A percentile compares a stretch with the other conserved stretches of the same genome.
Evolutionary conservation across 2,329 filamentous ascomycete genomes (phyloP).

Genomic region (Alternaria sp.): DNA sequence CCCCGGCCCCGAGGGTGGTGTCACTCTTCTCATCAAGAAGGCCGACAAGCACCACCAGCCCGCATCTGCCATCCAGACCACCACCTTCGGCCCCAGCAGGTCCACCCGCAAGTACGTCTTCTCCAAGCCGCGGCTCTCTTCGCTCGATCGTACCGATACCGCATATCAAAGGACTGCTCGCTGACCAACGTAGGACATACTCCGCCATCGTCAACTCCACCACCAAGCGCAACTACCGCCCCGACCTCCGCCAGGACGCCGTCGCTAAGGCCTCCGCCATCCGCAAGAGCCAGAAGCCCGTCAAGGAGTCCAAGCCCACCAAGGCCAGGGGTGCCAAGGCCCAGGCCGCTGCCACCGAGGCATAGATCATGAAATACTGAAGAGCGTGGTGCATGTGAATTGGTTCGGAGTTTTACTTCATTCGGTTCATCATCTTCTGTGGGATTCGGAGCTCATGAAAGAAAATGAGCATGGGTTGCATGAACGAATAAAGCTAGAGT

Average conservation of each 20-base stretch:
- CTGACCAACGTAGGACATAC: slow-evolving; percentile 68
- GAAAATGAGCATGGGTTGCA: slow-evolving; percentile 14
- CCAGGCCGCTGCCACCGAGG: slow-evolving; percentile 64
- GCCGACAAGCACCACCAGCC: slow-evolving; percentile 74
- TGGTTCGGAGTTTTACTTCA: slow-evolving; percentile 27
- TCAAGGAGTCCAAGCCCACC: slow-evolving; percentile 74
- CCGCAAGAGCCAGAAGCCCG: slow-evolving; percentile 76
- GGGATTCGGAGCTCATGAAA: slow-evolving; percentile 18
- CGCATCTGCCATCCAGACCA: slow-evolving; percentile 67
- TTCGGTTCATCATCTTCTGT: slow-evolving; percentile 24
- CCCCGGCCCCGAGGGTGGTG: slow-evolving; percentile 76
- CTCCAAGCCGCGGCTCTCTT: not conserved
- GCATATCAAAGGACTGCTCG: not conserved
- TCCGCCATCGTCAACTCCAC: slow-evolving; percentile 81
- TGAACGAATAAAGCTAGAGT: slow-evolving; percentile 14
- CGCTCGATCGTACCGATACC: not conserved
- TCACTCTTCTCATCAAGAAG: slow-evolving; percentile 88
- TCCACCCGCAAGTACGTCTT: slow-evolving; percentile 77
- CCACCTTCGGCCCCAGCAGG: slow-evolving; percentile 74
- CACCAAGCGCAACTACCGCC: slow-evolving; percentile 82
- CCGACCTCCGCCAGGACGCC: slow-evolving; percentile 64
- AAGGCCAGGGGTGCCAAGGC: slow-evolving; percentile 84
- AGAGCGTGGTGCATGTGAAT: slow-evolving; percentile 15
- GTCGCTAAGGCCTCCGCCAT: slow-evolving; percentile 88
- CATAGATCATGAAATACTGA: slow-evolving; percentile 29